Percentiles rank a stretch among this genome's conserved stretches.
Conservation (phyloP, 2,329 filamentous ascomycete genomes). For the Cladosporium sp. region DNA sequence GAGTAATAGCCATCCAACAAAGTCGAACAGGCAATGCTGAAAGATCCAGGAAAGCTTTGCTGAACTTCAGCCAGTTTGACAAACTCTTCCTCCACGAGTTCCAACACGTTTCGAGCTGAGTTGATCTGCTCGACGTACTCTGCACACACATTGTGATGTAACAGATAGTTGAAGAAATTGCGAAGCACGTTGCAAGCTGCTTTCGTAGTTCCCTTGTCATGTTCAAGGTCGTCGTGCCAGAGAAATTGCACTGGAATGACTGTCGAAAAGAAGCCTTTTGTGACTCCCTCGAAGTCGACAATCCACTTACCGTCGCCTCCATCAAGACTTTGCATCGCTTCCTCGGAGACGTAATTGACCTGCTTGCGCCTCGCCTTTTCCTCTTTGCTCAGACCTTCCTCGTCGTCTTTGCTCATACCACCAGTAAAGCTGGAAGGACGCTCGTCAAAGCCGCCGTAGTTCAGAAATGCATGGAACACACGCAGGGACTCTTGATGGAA, state of each 20-base stretch:
- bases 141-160: constrained; percentile 79
- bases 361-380: constrained; percentile 57
- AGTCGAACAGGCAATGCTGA: constrained; percentile 71
- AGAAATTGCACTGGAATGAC: constrained; percentile 43
- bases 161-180: constrained; percentile 85
- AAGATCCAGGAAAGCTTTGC: constrained; percentile 60
- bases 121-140: constrained; percentile 69
- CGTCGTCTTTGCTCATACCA: constrained; percentile 21
- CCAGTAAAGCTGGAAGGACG: constrained; percentile 59
- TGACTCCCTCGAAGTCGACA: constrained; percentile 76
- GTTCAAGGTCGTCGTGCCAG: constrained; percentile 42
- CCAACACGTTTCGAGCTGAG: constrained; percentile 63
- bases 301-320: constrained; percentile 56
- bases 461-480: constrained; percentile 75
- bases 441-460: constrained; percentile 74
- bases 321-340: constrained; percentile 41
- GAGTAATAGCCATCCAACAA: constrained; percentile 59
- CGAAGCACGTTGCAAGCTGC: constrained; percentile 64
- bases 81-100: constrained; percentile 63
- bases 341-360: constrained; percentile 47
- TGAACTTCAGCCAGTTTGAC: constrained; percentile 53
- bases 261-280: constrained; percentile 64
- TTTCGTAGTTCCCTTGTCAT: constrained; percentile 46
- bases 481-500: constrained; percentile 59
- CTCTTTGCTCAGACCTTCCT: constrained; percentile 48